Conservation (phyloP, 768 basidiomycete species). For the Trametes maxima region DNA sequence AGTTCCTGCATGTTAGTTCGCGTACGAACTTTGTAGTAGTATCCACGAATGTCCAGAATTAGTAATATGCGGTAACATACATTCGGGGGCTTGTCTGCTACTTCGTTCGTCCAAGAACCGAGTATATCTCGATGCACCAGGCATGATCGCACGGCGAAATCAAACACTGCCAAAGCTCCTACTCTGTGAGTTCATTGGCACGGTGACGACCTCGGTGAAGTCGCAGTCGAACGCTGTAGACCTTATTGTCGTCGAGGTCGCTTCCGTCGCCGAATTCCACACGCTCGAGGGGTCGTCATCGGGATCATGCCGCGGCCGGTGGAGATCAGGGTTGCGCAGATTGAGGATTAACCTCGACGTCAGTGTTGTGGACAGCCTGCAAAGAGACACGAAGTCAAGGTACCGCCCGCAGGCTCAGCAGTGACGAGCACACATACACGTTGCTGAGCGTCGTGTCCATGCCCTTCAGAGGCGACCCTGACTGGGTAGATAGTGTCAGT, state of each 20-base stretch:
- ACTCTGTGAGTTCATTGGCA: neutral
- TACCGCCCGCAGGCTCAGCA: too few relatives aligned
- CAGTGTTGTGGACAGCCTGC: slow-evolving; percentile 17
- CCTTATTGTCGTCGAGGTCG: neutral
- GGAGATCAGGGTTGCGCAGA: slow-evolving; percentile 16
- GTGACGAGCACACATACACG: slow-evolving; percentile 10
- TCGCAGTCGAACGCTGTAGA: neutral
- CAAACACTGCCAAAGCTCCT: neutral
- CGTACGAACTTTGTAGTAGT: neutral
- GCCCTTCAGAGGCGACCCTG: slow-evolving; percentile 13
- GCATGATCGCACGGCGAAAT: neutral
- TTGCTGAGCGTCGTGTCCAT: slow-evolving; percentile 22
- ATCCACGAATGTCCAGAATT: neutral
- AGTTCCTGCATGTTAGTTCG: neutral
- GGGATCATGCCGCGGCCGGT: slow-evolving; percentile 1
- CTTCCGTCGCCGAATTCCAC: slow-evolving; percentile 9
- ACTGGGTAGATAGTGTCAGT: neutral
- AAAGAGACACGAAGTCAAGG: neutral
- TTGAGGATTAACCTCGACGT: slow-evolving; percentile 24
- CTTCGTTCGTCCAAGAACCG: neutral
- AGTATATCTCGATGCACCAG: neutral
- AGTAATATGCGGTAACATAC: neutral
- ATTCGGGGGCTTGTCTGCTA: neutral
- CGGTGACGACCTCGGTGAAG: slow-evolving; percentile 9
- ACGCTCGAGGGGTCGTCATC: neutral